Conservation (phyloP, 2,329 filamentous ascomycete species). For the Thelonectria olida region DNA sequence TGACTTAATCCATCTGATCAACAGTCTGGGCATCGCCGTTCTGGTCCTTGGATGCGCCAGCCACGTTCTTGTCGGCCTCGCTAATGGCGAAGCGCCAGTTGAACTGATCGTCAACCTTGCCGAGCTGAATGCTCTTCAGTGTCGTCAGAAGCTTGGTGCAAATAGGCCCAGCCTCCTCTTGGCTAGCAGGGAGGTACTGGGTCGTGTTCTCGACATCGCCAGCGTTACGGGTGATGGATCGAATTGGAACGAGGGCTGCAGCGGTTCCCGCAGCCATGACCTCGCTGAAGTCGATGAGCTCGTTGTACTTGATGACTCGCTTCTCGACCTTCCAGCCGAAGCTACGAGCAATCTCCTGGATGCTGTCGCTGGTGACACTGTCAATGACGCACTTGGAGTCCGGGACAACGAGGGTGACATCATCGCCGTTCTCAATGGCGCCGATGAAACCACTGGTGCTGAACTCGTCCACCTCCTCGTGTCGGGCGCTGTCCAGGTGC, state of each 20-base stretch:
- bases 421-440: constrained; percentile 66
- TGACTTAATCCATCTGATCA: constrained; percentile 46
- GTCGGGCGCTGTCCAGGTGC: constrained; percentile 86
- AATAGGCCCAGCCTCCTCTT: constrained; percentile 77
- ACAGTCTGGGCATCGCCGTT: constrained; percentile 42
- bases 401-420: constrained; percentile 82
- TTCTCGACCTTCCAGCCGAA: constrained; percentile 89
- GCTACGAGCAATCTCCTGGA: constrained; percentile 77
- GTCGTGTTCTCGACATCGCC: constrained; percentile 57
- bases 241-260: constrained; percentile 89
- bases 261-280: constrained; percentile 94
- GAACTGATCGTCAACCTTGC: constrained; percentile 79
- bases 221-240: constrained; percentile 80
- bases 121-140: constrained; percentile 86
- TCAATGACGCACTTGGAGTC: constrained; percentile 89
- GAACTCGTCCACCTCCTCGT: constrained; percentile 93
- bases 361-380: constrained; percentile 83
- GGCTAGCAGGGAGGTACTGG: constrained; percentile 62
- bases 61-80: constrained; percentile 55
- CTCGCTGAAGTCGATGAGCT: constrained; percentile 68
- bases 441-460: constrained; percentile 94
- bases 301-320: constrained; percentile 71
- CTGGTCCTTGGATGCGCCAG: constrained; percentile 29
- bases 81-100: constrained; percentile 71
- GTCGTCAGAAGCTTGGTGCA: constrained; percentile 77